Conservation (phyloP, 495 filamentous ascomycete species). For the Penicillium arizonense region DNA sequence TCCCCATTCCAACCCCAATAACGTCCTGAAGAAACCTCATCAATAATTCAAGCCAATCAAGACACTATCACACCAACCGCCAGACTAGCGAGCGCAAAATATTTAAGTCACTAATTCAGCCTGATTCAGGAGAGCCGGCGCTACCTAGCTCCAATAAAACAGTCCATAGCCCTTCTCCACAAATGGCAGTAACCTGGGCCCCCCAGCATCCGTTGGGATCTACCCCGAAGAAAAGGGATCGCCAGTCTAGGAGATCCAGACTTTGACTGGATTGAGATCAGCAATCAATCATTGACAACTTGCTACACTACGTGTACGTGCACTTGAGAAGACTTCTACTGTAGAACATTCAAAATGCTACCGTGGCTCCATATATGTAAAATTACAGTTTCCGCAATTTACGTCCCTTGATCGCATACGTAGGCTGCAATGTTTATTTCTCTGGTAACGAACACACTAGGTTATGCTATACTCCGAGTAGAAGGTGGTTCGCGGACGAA, state of each 20-base stretch:
- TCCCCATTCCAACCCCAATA: not conserved
- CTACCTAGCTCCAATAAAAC: not conserved
- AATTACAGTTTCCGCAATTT: too few relatives aligned
- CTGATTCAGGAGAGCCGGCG: slow-evolving; percentile 1
- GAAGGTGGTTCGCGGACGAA: slow-evolving; percentile 3
- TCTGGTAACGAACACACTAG: not conserved
- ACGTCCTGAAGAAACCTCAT: not conserved
- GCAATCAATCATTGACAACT: not conserved
- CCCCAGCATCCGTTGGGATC: not conserved
- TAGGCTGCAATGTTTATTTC: slow-evolving; percentile 1
- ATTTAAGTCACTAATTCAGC: too few relatives aligned
- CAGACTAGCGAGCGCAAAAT: too few relatives aligned
- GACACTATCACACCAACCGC: not conserved
- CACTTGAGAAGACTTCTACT: too few relatives aligned
- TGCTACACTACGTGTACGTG: too few relatives aligned
- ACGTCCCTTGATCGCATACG: too few relatives aligned
- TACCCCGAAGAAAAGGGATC: slow-evolving; percentile 5
- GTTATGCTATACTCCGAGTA: slow-evolving; percentile 1
- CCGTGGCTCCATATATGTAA: too few relatives aligned
- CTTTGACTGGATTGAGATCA: not conserved
- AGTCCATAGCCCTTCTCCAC: slow-evolving; percentile 7
- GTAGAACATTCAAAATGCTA: too few relatives aligned
- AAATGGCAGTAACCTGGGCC: not conserved
- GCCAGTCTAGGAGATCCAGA: slow-evolving; percentile 2
- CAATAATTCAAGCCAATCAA: not conserved